These are phyloP conservation scores for Fusarium sp. DNA, from an alignment of 2,329 filamentous ascomycete genomes.

Conservation along the genomic window DNA sequence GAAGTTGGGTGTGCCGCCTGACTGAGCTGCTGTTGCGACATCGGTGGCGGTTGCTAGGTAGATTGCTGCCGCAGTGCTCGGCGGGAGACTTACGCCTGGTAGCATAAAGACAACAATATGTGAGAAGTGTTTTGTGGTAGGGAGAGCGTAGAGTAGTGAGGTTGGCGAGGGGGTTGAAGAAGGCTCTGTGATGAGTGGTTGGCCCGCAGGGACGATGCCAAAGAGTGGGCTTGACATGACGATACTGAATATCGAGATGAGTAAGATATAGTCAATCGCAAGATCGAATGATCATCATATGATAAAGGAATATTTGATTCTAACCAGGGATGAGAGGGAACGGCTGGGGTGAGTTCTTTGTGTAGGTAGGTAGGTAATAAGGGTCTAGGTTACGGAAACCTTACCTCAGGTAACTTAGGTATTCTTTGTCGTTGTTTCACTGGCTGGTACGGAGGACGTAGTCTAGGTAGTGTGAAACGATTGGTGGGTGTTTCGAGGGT, in stretches of 20 bases:
- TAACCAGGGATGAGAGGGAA: neutral
- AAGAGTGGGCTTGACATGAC: conserved; percentile 54
- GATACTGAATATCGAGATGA: neutral
- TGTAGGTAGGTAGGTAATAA: neutral
- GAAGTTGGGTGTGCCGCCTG: conserved; percentile 67
- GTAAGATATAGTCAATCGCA: neutral
- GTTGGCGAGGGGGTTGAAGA: conserved; percentile 62
- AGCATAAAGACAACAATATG: conserved; percentile 92
- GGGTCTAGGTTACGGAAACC: neutral
- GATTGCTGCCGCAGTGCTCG: conserved; percentile 84
- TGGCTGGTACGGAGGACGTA: neutral
- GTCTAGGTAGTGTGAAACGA: conserved; percentile 28
- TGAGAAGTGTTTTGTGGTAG: conserved; percentile 66
- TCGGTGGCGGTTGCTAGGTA: conserved; percentile 73
- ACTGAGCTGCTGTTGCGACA: conserved; percentile 50
- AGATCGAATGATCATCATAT: neutral
- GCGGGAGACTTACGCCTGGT: conserved; percentile 77
- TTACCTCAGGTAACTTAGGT: too few species aligned
- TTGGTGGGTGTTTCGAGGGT: conserved; percentile 30
- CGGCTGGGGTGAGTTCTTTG: neutral
- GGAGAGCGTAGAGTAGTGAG: conserved; percentile 65
- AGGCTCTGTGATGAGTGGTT: conserved; percentile 64
- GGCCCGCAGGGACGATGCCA: conserved; percentile 69
- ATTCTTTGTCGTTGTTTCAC: conserved; percentile 16
- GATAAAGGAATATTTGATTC: neutral